Conservation (phyloP, 2,329 filamentous ascomycete genomes). For the Ceratocystiopsis brevicomis region DNA sequence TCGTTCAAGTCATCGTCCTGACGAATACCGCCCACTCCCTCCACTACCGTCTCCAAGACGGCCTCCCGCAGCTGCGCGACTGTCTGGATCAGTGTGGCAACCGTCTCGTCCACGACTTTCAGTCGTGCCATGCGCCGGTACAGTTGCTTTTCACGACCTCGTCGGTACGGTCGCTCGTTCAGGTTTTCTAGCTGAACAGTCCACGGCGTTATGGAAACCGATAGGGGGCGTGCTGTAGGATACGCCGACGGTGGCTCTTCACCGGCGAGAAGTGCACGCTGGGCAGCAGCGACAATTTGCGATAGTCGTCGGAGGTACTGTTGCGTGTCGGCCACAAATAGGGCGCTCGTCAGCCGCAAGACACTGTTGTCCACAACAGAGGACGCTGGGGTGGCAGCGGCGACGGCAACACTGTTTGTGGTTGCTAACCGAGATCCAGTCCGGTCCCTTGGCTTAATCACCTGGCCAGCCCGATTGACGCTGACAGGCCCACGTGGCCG, state of each 20-base stretch:
- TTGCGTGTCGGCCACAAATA: constrained; percentile 5
- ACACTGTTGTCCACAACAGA: too few relatives aligned
- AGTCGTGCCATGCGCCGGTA: constrained; percentile 8
- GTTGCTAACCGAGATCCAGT: too few relatives aligned
- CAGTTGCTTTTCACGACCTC: background rate
- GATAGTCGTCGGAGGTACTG: constrained; percentile 4
- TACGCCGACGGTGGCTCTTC: too few relatives aligned
- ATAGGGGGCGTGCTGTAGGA: too few relatives aligned
- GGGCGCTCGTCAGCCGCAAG: background rate
- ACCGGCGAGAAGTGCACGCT: background rate
- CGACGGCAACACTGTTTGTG: too few relatives aligned
- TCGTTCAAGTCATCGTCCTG: too few relatives aligned
- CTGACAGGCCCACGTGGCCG: too few relatives aligned
- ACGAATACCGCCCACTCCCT: background rate
- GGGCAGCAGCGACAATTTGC: background rate
- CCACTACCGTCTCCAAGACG: constrained; percentile 4
- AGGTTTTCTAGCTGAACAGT: background rate
- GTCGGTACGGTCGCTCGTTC: background rate
- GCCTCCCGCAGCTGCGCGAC: constrained; percentile 4
- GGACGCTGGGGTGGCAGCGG: too few relatives aligned
- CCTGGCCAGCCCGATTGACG: too few relatives aligned
- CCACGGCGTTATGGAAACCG: background rate
- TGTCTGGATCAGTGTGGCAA: background rate
- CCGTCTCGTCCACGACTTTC: constrained; percentile 4
- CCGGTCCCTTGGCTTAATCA: too few relatives aligned